These are phyloP conservation scores for Pleoardoris graminearum DNA, from an alignment of 2,329 filamentous ascomycete species.

Conservation along the genomic window DNA sequence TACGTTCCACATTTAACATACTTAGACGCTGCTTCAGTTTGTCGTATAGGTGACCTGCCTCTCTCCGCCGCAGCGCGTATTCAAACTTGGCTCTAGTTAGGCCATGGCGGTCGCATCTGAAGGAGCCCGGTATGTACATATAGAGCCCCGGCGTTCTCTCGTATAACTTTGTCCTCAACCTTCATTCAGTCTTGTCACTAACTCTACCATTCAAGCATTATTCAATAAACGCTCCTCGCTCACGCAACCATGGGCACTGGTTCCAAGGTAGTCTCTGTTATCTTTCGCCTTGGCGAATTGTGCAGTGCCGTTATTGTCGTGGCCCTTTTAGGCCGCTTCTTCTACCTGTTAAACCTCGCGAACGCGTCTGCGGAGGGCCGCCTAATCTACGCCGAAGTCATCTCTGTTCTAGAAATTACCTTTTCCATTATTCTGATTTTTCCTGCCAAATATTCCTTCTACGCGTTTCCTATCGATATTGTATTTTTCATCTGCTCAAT, in stretches of 20 bases:
- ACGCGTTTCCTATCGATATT: slow-evolving; percentile 12
- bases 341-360: slow-evolving; percentile 11
- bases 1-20: too few relatives aligned
- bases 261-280: slow-evolving; percentile 10
- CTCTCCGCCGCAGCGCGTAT: too few relatives aligned
- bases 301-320: slow-evolving; percentile 14
- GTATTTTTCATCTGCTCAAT: slow-evolving; percentile 17
- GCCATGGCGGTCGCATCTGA: too few relatives aligned
- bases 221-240: not conserved
- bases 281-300: slow-evolving; percentile 13
- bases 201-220: not conserved
- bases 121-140: too few relatives aligned
- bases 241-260: slow-evolving; percentile 13
- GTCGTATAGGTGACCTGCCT: too few relatives aligned
- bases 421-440: slow-evolving; percentile 9
- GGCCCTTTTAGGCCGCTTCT: slow-evolving; percentile 15
- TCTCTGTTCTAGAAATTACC: slow-evolving; percentile 12
- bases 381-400: slow-evolving; percentile 15
- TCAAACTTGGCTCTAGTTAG: too few relatives aligned
- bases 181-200: too few relatives aligned
- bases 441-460: slow-evolving; percentile 15
- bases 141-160: too few relatives aligned
- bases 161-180: not conserved
- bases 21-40: too few relatives aligned
- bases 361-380: slow-evolving; percentile 5